Conservation (phyloP, 2,329 filamentous ascomycete genomes). For the Aaosphaeria pasadenensis region DNA sequence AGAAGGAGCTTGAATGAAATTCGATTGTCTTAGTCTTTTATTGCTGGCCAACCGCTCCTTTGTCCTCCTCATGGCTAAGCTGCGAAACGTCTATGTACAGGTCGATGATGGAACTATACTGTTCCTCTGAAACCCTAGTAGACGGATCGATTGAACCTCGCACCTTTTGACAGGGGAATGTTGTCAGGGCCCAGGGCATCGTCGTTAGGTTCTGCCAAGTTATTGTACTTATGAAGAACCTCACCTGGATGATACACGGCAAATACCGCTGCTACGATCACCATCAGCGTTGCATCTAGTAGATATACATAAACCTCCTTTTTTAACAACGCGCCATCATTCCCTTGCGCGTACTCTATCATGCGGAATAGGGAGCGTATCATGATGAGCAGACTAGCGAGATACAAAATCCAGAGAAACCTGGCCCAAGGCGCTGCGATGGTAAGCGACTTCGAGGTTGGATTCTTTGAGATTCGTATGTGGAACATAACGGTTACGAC, state of each 20-base stretch:
- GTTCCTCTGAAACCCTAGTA: no score
- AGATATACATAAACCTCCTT: conserved; percentile 45
- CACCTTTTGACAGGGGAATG: no score
- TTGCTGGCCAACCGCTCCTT: no score
- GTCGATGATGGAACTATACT: no score
- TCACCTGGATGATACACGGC: conserved; percentile 36
- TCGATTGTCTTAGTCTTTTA: no score
- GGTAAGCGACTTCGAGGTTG: conserved; percentile 1
- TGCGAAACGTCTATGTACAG: no score
- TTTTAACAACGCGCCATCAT: conserved; percentile 42
- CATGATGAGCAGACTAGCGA: conserved; percentile 46
- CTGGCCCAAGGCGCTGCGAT: conserved; percentile 20
- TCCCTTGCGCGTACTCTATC: conserved; percentile 46
- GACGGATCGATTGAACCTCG: no score
- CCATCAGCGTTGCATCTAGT: conserved; percentile 46
- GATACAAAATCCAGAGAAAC: conserved; percentile 45
- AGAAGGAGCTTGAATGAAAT: no score
- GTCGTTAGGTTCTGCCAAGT: no score
- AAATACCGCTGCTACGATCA: conserved; percentile 41
- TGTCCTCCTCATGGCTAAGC: no score
- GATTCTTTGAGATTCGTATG: conserved; percentile 1
- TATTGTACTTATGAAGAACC: conserved; percentile 4
- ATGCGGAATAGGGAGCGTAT: conserved; percentile 49
- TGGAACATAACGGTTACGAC: conserved; percentile 9
- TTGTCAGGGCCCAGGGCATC: no score